Percentiles rank a stretch among this genome's conserved stretches.
phyloP scores from a whole-genome alignment of 495 filamentous ascomycete species.

The Filosporella fistucella region DNA sequence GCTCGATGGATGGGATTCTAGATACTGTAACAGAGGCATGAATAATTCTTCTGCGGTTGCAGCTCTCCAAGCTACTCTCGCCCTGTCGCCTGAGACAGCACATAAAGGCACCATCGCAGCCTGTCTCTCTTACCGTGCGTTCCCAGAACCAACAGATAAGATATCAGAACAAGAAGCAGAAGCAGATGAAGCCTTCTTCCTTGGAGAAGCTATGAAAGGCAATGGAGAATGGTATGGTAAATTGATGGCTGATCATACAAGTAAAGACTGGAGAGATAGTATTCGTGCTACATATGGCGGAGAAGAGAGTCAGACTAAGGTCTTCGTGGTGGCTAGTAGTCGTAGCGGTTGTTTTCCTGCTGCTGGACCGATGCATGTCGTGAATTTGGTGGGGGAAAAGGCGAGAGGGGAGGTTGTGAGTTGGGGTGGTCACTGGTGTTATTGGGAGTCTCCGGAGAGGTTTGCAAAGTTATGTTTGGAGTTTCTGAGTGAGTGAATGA shows the following conservation, averaged over 20 bases:
- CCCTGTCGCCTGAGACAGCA: slow-evolving; percentile 18
- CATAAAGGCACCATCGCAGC: slow-evolving; percentile 30
- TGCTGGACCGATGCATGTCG: slow-evolving; percentile 35
- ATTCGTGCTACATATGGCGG: slow-evolving; percentile 28
- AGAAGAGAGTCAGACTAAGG: slow-evolving; percentile 13
- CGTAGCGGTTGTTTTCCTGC: slow-evolving; percentile 40
- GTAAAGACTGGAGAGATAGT: slow-evolving; percentile 41
- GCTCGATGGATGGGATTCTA: slow-evolving; percentile 23
- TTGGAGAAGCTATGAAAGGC: slow-evolving; percentile 28
- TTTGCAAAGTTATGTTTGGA: slow-evolving; percentile 29
- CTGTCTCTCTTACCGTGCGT: slow-evolving; percentile 36
- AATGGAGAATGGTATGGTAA: slow-evolving; percentile 36
- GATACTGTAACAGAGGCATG: slow-evolving; percentile 30
- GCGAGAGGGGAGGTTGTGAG: slow-evolving; percentile 24
- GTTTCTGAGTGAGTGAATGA: too few relatives aligned
- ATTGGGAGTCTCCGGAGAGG: slow-evolving; percentile 38
- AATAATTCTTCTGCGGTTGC: slow-evolving; percentile 32
- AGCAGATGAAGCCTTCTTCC: slow-evolving; percentile 38
- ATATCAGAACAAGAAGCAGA: neutral
- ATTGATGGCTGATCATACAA: slow-evolving; percentile 40
- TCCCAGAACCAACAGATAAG: slow-evolving; percentile 14
- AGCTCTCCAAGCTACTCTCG: slow-evolving; percentile 32
- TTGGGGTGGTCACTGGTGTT: slow-evolving; percentile 43
- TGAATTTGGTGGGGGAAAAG: slow-evolving; percentile 22
- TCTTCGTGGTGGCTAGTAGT: slow-evolving; percentile 34